phyloP scores from a whole-genome alignment of 148 eudicot species.

The Euryodendron excelsum region DNA sequence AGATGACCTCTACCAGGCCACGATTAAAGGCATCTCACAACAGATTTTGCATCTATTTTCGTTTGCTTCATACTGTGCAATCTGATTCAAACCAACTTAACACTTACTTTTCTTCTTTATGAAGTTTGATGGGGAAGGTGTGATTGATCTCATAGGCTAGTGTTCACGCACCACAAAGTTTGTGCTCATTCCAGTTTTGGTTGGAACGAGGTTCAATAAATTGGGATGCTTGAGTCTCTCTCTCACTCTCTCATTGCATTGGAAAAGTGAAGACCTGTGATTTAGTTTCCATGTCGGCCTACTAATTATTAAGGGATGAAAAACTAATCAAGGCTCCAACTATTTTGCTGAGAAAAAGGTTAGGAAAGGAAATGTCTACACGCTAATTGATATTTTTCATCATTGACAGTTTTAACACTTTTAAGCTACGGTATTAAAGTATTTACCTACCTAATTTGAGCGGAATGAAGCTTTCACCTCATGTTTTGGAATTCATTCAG shows the following conservation, averaged over 20 bases:
- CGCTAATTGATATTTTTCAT: no score
- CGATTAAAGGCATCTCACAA: no score
- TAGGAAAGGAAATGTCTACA: neutral
- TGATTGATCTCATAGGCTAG: neutral
- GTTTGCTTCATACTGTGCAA: neutral
- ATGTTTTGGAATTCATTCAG: neutral
- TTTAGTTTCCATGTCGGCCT: neutral
- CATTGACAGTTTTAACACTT: no score
- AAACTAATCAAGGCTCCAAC: neutral
- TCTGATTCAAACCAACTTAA: neutral
- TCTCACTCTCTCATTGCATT: neutral
- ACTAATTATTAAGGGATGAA: neutral
- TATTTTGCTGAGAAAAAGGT: neutral
- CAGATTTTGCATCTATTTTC: neutral
- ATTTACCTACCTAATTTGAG: no score
- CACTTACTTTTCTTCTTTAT: neutral
- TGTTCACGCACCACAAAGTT: no score
- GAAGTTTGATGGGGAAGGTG: neutral
- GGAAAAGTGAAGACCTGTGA: neutral
- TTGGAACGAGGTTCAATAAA: no score
- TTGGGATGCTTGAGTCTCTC: constrained; percentile 5
- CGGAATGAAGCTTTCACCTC: no score
- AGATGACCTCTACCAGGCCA: no score
- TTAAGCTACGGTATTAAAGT: no score
- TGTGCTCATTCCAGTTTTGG: no score